Percentiles rank a stretch among this genome's conserved stretches.
phyloP scores from a whole-genome alignment of 495 filamentous ascomycete genomes.

The Talaromyces wortmannii region DNA sequence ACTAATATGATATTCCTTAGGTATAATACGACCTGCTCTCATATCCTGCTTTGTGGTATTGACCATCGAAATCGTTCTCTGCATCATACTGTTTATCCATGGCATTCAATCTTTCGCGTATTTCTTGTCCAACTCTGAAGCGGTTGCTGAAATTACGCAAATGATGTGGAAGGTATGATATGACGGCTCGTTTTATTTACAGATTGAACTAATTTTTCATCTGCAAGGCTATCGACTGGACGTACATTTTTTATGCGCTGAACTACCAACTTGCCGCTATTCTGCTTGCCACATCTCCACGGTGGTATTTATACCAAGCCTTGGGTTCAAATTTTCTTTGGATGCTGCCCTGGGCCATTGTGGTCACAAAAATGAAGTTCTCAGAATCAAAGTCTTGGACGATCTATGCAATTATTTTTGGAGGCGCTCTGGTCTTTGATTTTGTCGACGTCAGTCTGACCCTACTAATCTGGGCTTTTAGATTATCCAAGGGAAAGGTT shows the following conservation, averaged over 20 bases:
- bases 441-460: constrained; percentile 35
- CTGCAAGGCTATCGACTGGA: constrained; percentile 55
- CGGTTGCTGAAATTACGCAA: constrained; percentile 53
- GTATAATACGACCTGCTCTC: constrained; percentile 48
- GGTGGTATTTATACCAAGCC: constrained; percentile 63
- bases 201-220: not conserved
- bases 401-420: constrained; percentile 61
- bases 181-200: constrained; percentile 4
- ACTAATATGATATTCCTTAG: constrained; percentile 10
- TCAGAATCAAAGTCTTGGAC: constrained; percentile 55
- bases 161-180: constrained; percentile 56
- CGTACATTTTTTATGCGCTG: constrained; percentile 67
- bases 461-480: not conserved
- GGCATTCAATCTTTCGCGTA: constrained; percentile 53
- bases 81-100: constrained; percentile 52
- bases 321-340: constrained; percentile 59
- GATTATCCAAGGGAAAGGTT: not conserved
- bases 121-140: constrained; percentile 47
- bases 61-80: constrained; percentile 53
- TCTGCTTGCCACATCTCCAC: constrained; percentile 56
- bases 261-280: constrained; percentile 59
- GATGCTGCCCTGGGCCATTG: constrained; percentile 67
- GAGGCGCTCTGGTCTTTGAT: constrained; percentile 61
- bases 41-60: constrained; percentile 44
- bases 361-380: constrained; percentile 40